A percentile compares a stretch with the other conserved stretches of the same genome.
Conservation (phyloP, 2,329 filamentous ascomycete genomes). For the Neopestalotiopsis clavispora region DNA sequence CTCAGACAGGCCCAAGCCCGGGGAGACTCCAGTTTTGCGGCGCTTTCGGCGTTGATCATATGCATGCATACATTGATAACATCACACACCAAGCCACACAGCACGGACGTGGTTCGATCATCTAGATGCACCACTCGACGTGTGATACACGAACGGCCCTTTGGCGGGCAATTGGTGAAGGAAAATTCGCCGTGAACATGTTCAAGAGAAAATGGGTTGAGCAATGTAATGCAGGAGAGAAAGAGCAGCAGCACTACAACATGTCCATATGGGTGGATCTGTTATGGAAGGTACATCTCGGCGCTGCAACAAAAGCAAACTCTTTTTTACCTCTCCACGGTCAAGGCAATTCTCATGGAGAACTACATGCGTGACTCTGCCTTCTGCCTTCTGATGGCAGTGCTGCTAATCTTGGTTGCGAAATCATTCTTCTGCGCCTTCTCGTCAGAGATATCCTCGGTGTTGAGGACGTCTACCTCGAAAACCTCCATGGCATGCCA, state of each 20-base stretch:
- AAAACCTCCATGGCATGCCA: conserved; percentile 81
- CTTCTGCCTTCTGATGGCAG: conserved; percentile 70
- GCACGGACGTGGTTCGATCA: not conserved
- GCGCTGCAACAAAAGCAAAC: not conserved
- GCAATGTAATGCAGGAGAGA: not conserved
- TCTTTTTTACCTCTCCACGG: too few relatives aligned
- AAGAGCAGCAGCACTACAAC: not conserved
- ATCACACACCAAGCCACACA: not conserved
- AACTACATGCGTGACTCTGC: conserved; percentile 33
- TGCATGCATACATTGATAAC: not conserved
- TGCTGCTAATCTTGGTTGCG: conserved; percentile 88
- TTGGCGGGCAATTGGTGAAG: too few relatives aligned
- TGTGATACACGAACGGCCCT: not conserved
- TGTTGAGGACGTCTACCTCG: conserved; percentile 87
- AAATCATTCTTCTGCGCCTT: conserved; percentile 63
- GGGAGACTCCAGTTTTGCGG: not conserved
- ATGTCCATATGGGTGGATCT: not conserved
- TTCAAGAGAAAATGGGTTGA: not conserved
- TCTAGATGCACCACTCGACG: not conserved
- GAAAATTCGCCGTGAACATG: not conserved
- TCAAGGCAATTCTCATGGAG: not conserved
- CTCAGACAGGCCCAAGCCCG: too few relatives aligned
- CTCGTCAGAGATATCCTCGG: conserved; percentile 56
- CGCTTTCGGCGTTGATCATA: not conserved
- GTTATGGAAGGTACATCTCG: not conserved